phyloP scores from a whole-genome alignment of 176 grass and related monocot genomes.

The Rhynchospora tenuis region DNA sequence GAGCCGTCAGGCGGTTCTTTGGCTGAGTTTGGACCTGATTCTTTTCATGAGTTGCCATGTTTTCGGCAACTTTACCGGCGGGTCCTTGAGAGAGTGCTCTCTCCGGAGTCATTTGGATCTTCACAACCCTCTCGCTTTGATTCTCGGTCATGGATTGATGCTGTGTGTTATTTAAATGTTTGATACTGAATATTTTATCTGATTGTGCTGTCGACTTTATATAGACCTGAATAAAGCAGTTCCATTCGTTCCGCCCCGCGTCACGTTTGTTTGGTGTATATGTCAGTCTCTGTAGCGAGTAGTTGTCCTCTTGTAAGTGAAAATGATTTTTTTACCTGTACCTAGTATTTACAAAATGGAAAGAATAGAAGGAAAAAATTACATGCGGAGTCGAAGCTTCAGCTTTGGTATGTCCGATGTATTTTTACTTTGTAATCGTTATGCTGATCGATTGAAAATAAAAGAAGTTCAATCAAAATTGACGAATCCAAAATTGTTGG shows the following conservation, averaged over 20 bases:
- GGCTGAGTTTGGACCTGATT: neutral
- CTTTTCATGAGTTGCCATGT: neutral
- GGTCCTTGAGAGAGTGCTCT: neutral
- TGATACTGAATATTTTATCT: constrained; percentile 11
- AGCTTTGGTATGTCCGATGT: no score
- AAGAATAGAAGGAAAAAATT: no score
- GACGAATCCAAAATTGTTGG: no score
- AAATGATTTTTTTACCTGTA: no score
- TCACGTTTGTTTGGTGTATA: neutral
- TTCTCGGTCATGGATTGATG: constrained; percentile 14
- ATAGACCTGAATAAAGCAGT: neutral
- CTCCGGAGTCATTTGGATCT: constrained; percentile 5
- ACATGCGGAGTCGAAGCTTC: no score
- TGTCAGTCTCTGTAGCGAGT: neutral
- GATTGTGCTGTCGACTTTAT: neutral
- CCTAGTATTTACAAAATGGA: no score
- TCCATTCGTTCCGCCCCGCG: neutral
- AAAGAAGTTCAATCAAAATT: no score
- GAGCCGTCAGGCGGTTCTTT: constrained; percentile 2
- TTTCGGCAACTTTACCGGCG: neutral
- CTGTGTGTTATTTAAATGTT: neutral
- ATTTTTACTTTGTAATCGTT: no score
- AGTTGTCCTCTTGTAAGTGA: neutral
- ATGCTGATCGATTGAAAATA: no score
- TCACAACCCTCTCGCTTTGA: neutral